Evolutionary conservation across 2,329 filamentous ascomycete genomes (phyloP), one percentile per base, ranked within the genome.

Genomic region (Camptophora hylomeconis): DNA sequence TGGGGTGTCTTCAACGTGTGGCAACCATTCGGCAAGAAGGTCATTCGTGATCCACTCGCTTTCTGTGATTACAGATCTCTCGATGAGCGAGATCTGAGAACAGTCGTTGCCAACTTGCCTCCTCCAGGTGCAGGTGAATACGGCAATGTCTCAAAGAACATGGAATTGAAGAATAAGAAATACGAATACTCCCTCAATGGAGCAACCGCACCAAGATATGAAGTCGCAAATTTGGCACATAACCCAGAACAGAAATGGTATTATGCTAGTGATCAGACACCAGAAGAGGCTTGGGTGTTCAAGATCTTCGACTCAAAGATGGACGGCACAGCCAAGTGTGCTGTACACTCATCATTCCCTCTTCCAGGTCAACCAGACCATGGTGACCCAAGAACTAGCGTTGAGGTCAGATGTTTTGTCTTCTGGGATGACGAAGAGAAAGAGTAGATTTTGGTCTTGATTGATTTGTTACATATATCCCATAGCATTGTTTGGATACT

Each of bases 31-130:
- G 24, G 18, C 16, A 52, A 56, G 30, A 58, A 60, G 0, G 57
- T 72, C 12, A 47, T 52, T 12, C 61, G 61, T 25, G 67, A 71
- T 35, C 68, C 69, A n/a, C n/a, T n/a, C n/a, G n/a, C n/a, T n/a
- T n/a, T n/a, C n/a, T n/a, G n/a, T n/a, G n/a, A n/a, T n/a, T n/a
- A n/a, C n/a, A n/a, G n/a, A n/a, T n/a, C n/a, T n/a, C n/a, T n/a
- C n/a, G 19, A 20, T 20, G 19, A 20, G 19, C 8, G n/a, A n/a
- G 19, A 20, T n/a, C n/a, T 20, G 8, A 8, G 19, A 8, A 20
- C 19, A 8, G 19, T 20, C n/a, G 19, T 20, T 20, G 19, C 19
- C 19, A 20, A 20, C n/a, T n/a, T 20, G 19, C 19, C 19, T n/a
- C 19, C 19, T 8, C 19, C 19, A 20, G 19, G 19, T 20, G 19